These are phyloP conservation scores for Vigna trinervia DNA, from an alignment of 306 rosid species.

Conservation along the genomic window DNA sequence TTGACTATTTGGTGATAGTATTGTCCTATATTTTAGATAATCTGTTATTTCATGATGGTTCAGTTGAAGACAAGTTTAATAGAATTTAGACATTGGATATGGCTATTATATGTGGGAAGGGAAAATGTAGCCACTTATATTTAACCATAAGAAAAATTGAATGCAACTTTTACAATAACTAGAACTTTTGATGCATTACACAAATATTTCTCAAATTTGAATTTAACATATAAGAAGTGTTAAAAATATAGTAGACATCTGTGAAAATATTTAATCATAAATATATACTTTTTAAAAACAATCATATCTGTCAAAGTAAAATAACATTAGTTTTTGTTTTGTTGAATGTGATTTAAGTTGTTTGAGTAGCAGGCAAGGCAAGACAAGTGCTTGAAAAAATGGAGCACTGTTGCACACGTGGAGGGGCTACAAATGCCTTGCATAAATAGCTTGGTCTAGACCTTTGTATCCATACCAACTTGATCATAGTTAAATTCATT, in stretches of 20 bases:
- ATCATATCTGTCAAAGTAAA: no score
- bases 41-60: slow-evolving; percentile 9
- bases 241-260: background rate
- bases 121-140: no score
- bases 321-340: no score
- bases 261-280: background rate
- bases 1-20: slow-evolving; percentile 37
- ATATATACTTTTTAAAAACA: background rate
- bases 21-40: slow-evolving; percentile 21
- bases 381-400: no score
- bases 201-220: no score
- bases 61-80: slow-evolving; percentile 7
- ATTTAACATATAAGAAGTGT: background rate
- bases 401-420: no score
- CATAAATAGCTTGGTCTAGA: no score
- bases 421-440: no score
- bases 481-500: no score
- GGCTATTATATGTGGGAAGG: background rate
- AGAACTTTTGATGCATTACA: background rate
- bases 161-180: background rate
- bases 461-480: no score
- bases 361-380: no score
- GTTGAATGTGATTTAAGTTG: no score
- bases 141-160: background rate
- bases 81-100: background rate